Conservation (phyloP, 352 stramenopile species). For the Pythium chondricola region DNA sequence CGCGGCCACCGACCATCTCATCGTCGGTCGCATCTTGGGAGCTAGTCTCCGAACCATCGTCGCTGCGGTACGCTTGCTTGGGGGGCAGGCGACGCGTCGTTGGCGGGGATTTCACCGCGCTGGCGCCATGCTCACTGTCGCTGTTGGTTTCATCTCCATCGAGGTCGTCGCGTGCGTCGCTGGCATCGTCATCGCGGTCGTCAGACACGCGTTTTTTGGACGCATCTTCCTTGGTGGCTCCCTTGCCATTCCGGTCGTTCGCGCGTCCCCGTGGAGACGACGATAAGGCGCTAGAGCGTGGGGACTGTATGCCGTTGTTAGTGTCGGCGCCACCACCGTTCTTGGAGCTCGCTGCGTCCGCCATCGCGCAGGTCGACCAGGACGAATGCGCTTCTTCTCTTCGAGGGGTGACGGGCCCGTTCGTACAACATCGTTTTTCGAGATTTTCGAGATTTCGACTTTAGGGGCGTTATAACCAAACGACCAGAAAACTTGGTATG, state of each 20-base stretch:
- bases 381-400: neutral
- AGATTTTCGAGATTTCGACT: no score
- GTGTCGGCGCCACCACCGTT: neutral
- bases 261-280: no score
- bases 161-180: neutral
- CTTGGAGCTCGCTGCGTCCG: slow-evolving; percentile 5
- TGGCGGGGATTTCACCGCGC: neutral
- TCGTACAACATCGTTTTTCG: no score
- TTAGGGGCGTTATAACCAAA: no score
- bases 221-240: slow-evolving; percentile 12
- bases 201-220: slow-evolving; percentile 3
- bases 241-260: no score
- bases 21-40: slow-evolving; percentile 18
- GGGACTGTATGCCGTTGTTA: slow-evolving; percentile 17
- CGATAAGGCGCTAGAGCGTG: slow-evolving; percentile 26
- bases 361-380: no score
- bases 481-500: no score
- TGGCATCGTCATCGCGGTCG: slow-evolving; percentile 5
- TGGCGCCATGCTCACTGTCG: slow-evolving; percentile 11
- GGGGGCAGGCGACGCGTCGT: neutral
- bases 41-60: slow-evolving; percentile 16
- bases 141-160: slow-evolving; percentile 10
- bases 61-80: slow-evolving; percentile 4
- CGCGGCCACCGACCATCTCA: no score
- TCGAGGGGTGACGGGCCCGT: no score